Evolutionary conservation across 139 green algal species (phyloP), one percentile per base, ranked within the genome.

Genomic region (Desmodesmus armatus): DNA sequence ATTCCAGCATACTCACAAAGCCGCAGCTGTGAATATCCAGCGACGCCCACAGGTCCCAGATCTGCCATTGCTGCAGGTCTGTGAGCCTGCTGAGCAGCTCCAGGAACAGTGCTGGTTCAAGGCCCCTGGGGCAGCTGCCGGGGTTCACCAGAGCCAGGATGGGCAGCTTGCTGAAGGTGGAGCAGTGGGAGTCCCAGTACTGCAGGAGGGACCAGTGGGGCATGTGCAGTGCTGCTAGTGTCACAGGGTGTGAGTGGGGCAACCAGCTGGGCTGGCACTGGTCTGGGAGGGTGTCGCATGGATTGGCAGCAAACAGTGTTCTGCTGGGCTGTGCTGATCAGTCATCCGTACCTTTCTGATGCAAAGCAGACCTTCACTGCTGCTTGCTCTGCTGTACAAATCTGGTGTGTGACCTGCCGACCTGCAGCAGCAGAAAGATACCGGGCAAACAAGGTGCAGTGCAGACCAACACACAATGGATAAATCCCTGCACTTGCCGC

Each of bases 131-230:
- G 63, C 67, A 84, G 78, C 60, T 76, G 78, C 40, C 63, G 7
- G n/a, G 15, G 43, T 84, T 33, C 63, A 84, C 21, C 41, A 84
- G 63, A 1, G 78, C 62, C 29, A 84, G 33, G 11, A 63, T 41
- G 37, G 78, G 78, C 41, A 84, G 43, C 62, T 76, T 76, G 31
- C 35, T 40, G 27, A 77, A 15, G 15, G 62, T 84, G 9, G 62
- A 84, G 63, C 60, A 75, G 63, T 84, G 78, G 9, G 62, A 37
- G 63, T 84, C 78, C 78, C 78, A 84, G 43, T 77, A 84, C 78
- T 84, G 63, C 29, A 65, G 17, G 33, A 6, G 4, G 31, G 31
- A 70, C 29, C 41, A 73, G 13, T 19, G 65, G 13, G 47, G 13
- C 47, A 58, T 29, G 17, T 31, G 58, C 58, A 67, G 58, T 15